Conservation (phyloP, 352 stramenopile genomes). For the Pythium plurisporium region DNA sequence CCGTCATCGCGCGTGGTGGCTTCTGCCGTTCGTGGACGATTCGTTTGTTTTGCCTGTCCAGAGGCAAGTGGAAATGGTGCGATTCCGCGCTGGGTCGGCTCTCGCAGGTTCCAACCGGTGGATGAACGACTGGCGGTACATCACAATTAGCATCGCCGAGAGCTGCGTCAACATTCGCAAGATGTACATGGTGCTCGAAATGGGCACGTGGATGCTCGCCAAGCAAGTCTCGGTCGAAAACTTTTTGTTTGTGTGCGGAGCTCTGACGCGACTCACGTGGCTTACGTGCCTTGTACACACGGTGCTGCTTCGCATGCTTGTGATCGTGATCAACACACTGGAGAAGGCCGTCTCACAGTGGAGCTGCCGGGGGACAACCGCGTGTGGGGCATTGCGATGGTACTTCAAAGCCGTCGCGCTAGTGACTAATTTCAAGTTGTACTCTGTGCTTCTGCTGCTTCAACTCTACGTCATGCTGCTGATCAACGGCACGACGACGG, state of each 20-base stretch:
- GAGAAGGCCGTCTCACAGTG: background rate
- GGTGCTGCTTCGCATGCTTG: background rate
- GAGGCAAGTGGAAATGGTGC: background rate
- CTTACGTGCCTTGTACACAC: slow-evolving; percentile 18
- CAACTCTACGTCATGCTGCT: slow-evolving; percentile 21
- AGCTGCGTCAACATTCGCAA: background rate
- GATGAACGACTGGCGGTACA: slow-evolving; percentile 27
- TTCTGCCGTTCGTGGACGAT: background rate
- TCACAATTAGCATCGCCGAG: slow-evolving; percentile 14
- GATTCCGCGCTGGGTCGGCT: slow-evolving; percentile 1
- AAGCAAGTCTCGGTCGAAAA: slow-evolving; percentile 15
- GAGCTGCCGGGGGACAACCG: background rate
- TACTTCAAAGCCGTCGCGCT: slow-evolving; percentile 24
- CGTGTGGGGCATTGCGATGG: slow-evolving; percentile 3
- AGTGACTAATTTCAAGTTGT: slow-evolving; percentile 32
- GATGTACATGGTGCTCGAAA: slow-evolving; percentile 6
- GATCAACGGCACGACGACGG: slow-evolving; percentile 15
- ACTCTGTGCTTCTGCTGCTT: slow-evolving; percentile 21
- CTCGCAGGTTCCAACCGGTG: slow-evolving; percentile 1
- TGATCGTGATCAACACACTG: background rate
- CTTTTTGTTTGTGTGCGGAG: slow-evolving; percentile 19
- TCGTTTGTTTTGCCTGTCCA: background rate
- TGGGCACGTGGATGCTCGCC: slow-evolving; percentile 20
- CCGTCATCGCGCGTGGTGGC: too few relatives aligned
- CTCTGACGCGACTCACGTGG: slow-evolving; percentile 16